Percentiles rank a stretch among this genome's conserved stretches.
phyloP scores from a whole-genome alignment of 805 yeast genomes.

The Ogataea pini region DNA sequence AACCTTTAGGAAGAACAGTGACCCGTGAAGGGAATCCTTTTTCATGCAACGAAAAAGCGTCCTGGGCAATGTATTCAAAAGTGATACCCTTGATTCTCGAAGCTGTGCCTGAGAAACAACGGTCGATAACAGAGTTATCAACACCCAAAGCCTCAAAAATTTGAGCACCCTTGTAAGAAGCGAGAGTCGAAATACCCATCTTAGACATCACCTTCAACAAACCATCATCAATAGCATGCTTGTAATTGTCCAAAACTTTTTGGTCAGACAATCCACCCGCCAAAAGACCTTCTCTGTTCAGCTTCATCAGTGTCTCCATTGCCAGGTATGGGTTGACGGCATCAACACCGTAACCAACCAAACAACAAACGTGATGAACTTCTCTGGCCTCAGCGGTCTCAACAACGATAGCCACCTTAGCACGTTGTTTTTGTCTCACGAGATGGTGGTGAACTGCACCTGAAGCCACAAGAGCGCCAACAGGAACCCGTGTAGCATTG shows the following conservation, averaged over 20 bases:
- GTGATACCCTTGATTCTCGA: constrained; percentile 95
- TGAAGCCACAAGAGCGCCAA: constrained; percentile 86
- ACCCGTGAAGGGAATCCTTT: constrained; percentile 83
- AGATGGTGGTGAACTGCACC: constrained; percentile 98
- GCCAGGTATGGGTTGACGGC: constrained; percentile 93
- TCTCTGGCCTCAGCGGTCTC: constrained; percentile 98
- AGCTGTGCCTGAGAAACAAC: constrained; percentile 96
- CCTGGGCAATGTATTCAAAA: constrained; percentile 94
- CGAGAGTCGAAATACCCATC: constrained; percentile 98
- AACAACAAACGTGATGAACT: constrained; percentile 92
- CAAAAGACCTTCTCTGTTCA: constrained; percentile 78
- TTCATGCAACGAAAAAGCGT: constrained; percentile 91
- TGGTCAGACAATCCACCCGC: constrained; percentile 56
- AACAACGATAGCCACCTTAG: constrained; percentile 86
- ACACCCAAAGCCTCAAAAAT: constrained; percentile 96
- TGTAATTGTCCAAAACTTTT: constrained; percentile 72
- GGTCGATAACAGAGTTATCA: constrained; percentile 91
- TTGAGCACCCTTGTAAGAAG: constrained; percentile 99
- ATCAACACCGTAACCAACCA: constrained; percentile 97
- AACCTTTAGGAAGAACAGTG: constrained; percentile 66
- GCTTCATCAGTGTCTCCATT: constrained; percentile 80
- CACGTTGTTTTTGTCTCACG: constrained; percentile 93
- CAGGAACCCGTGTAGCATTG: constrained; percentile 64
- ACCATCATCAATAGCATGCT: constrained; percentile 85
- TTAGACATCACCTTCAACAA: constrained; percentile 96